Evolutionary conservation across 2,329 filamentous ascomycete species (phyloP).

Genomic region (Fusarium sp.): DNA sequence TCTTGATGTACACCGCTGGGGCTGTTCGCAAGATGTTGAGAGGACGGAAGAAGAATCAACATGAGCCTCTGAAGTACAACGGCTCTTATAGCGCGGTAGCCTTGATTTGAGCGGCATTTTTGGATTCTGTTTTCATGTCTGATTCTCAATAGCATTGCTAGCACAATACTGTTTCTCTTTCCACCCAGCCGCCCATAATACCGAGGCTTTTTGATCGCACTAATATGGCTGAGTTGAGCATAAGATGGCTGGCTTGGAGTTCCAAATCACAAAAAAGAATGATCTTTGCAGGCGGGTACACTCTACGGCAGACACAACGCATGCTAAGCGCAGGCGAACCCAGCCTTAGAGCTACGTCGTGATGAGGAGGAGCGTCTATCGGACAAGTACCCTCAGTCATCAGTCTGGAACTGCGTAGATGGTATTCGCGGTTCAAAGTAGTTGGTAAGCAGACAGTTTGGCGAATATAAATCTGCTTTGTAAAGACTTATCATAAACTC

Average conservation of each 20-base stretch:
- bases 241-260: background rate
- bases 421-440: no score
- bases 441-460: no score
- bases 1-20: background rate
- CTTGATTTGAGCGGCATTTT: background rate
- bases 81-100: background rate
- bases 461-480: no score
- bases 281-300: no score
- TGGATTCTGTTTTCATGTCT: background rate
- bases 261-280: background rate
- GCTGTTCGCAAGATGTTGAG: background rate
- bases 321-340: no score
- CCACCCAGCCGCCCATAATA: background rate
- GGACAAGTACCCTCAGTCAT: no score
- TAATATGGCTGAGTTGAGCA: no score
- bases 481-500: background rate
- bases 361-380: no score
- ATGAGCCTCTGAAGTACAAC: background rate
- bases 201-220: fast-evolving
- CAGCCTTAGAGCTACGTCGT: no score
- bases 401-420: background rate
- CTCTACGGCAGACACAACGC: no score
- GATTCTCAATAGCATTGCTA: background rate
- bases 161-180: background rate
- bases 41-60: background rate